Evolutionary conservation across 1,284 basidiomycete species (phyloP), one percentile per base, ranked within the genome.

Genomic region (Papiliotrema fonsecae): DNA sequence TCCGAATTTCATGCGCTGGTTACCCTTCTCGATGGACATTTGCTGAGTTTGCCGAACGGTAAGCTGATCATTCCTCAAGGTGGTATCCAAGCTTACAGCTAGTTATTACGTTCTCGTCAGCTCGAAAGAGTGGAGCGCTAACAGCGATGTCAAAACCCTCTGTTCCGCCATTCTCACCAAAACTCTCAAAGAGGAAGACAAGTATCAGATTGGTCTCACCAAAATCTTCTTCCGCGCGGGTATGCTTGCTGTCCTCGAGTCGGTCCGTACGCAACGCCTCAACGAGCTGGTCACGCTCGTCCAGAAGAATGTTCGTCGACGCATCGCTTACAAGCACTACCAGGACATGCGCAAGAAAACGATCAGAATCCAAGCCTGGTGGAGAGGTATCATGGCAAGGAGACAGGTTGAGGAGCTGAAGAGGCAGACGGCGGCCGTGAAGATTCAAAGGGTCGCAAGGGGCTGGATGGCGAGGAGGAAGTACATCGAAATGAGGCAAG

Each of bases 211-310:
- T 62, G 96, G 96, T 60, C 79, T 93, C 22, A 97, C 90, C 30
- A 99, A 99, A 77, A 96, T 99, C 65, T 99, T 99, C 78, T 98
- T 99, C 82, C 84, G 96, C 47, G 92, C 96, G 11, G 96, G 96
- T 58, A 97, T 98, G 88, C 85, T 99, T 36, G 94, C 96, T n/a
- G 86, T 88, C 14, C 81, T 99, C 46, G 96, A 99, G 74, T 85
- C 90, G 28, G 77, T 92, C 45, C 86, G 96, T 25, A 85, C 89
- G 6, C 84, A 88, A 54, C 81, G 87, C 52, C 81, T 98, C 49
- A 94, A 97, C 66, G 78, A 83, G 18, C 82, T 98, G 69, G 91
- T 94, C 49, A 97, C 90, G 13, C 80, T 96, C 41, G 87, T 99
- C 14, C 96, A 98, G 77, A 98, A 98, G 82, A 97, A 97, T 71